A percentile compares a stretch with the other conserved stretches of the same genome.
Evolutionary conservation across 2,329 filamentous ascomycete species (phyloP).

Genomic region (Dothistroma pini): DNA sequence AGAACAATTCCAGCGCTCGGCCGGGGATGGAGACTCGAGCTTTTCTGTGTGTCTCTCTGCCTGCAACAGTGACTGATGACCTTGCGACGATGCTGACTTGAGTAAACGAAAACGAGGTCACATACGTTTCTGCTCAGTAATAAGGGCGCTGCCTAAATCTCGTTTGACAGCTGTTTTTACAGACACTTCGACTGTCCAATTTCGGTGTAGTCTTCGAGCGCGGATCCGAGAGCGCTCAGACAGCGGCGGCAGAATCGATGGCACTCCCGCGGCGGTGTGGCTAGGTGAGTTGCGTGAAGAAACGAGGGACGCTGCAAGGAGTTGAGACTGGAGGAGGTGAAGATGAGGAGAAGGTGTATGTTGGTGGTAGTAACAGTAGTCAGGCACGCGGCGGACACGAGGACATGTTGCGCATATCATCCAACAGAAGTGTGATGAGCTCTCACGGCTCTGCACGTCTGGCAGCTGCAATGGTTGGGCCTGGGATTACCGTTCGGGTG

Average conservation of each 20-base stretch:
- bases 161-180: conserved; percentile 14
- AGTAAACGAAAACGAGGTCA: conserved; percentile 9
- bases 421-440: not conserved
- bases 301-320: not conserved
- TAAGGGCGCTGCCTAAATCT: conserved; percentile 12
- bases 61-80: not conserved
- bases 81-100: not conserved
- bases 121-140: conserved; percentile 15
- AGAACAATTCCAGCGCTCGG: not conserved
- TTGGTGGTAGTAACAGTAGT: not conserved
- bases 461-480: conserved; percentile 1
- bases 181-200: not conserved
- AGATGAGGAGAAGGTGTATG: not conserved
- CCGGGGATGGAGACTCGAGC: not conserved
- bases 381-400: not conserved
- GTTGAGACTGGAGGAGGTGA: not conserved
- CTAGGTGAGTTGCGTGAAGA: not conserved
- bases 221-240: not conserved
- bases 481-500: conserved; percentile 3
- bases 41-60: not conserved
- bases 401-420: not conserved
- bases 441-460: not conserved
- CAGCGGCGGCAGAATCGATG: not conserved
- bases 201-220: not conserved
- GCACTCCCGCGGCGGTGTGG: conserved; percentile 2